A percentile compares a stretch with the other conserved stretches of the same genome.
phyloP scores from a whole-genome alignment of 192 early-diverging fungal genomes.

The Cetraspora pellucida region DNA sequence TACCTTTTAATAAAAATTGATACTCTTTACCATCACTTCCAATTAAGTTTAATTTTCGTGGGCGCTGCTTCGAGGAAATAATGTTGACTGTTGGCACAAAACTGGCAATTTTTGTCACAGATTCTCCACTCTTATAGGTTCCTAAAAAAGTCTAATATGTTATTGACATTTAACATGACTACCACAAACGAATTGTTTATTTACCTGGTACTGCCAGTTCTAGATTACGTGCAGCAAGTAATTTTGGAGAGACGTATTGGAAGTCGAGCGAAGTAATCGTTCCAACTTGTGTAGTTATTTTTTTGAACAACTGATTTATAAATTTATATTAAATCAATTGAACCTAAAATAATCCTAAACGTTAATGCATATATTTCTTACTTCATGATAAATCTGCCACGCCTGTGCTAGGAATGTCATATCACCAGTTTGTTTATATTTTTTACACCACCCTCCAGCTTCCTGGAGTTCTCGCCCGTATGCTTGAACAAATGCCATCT shows the following conservation, averaged over 20 bases:
- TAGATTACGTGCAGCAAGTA: slow-evolving; percentile 80
- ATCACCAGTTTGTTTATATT: slow-evolving; percentile 74
- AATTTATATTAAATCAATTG: not conserved
- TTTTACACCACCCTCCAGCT: slow-evolving; percentile 83
- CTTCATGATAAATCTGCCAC: slow-evolving; percentile 90
- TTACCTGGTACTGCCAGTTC: slow-evolving; percentile 87
- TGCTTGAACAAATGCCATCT: slow-evolving; percentile 88
- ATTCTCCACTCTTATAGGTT: slow-evolving; percentile 82
- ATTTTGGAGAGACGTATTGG: slow-evolving; percentile 86
- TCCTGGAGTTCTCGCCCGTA: slow-evolving; percentile 85
- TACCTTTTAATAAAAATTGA: slow-evolving; percentile 86
- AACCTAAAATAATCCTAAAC: not conserved
- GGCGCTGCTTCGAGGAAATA: slow-evolving; percentile 90
- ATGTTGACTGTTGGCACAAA: slow-evolving; percentile 84
- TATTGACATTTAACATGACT: not conserved
- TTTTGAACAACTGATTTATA: slow-evolving; percentile 57
- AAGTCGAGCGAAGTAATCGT: slow-evolving; percentile 83
- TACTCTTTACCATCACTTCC: slow-evolving; percentile 91
- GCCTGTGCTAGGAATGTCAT: slow-evolving; percentile 87
- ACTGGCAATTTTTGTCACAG: slow-evolving; percentile 83
- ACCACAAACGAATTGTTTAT: not conserved
- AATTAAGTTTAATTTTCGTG: slow-evolving; percentile 78
- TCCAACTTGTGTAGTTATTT: slow-evolving; percentile 80
- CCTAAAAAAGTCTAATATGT: slow-evolving; percentile 37
- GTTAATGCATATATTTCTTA: slow-evolving; percentile 9